Base-by-base conservation (phyloP, 805 yeast genomes). In the Cyberlindnera sargentensis region DNA sequence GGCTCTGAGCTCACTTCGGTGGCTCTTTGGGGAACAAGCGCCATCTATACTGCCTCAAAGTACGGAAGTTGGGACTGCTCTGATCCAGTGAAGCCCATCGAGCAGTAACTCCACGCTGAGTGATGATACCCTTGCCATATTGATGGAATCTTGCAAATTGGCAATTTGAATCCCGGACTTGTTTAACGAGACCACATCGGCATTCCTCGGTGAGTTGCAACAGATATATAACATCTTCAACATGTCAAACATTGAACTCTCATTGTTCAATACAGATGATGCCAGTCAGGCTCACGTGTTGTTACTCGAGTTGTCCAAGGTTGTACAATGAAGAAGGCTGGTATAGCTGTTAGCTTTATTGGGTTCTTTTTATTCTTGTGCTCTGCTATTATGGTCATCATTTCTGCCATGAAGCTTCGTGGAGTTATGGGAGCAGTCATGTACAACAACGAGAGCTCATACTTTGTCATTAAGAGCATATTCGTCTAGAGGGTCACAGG, bases 61-160 rank as follows among this genome's bases (percentile, higher is more conserved):
- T 58, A 49, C 42, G 62, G 60, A 1, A 49, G 57, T 9, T 47
- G 57, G 51, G 51, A 58, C 24, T 63, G 68, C 40, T 11, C 47
- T 3, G 45, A 47, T 25, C 56, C 59, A 4, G 55, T 47, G 2
- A 41, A 40, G 35, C 40, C 63, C 40, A 39, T 62, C 3, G 11
- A 38, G 2, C 53, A 50, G 39, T 64, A 63, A 62, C 33, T 20
- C 58, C 4, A 26, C 39, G 6, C 8, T 36, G 8, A 36, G 27
- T 24, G 31, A 36, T 7, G 39, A n/a, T 28, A 15, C 31, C 7
- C 32, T 27, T 28, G 30, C 31, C 8, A n/a, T 28, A 3, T 36
- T 27, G 25, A 36, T 10, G 28, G 37, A 8, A 25, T 35, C 37
- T 35, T 20, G n/a, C 15, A 6, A 15, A 5, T 34, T 25, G 24